These are phyloP conservation scores for Atalantia buxifolia DNA, from an alignment of 345 rosid genomes.

Conservation along the genomic window DNA sequence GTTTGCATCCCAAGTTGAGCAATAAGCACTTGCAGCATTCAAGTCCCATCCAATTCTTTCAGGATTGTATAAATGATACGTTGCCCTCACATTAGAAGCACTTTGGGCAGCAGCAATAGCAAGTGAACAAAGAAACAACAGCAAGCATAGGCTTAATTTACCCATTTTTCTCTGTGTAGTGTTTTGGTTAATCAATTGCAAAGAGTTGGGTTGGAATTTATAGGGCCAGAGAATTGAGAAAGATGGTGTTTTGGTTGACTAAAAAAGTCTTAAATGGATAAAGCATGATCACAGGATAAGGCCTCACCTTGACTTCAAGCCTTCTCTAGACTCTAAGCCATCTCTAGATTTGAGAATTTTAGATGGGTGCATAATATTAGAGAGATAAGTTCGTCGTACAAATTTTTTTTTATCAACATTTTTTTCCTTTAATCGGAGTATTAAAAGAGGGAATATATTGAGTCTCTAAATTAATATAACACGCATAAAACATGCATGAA, in stretches of 20 bases:
- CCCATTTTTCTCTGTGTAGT: neutral
- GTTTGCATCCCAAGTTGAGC: conserved; percentile 65
- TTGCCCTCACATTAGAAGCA: conserved; percentile 59
- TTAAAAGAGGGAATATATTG: no score
- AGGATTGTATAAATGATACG: conserved; percentile 50
- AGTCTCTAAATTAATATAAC: no score
- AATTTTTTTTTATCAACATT: no score
- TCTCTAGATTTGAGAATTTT: neutral
- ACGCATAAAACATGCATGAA: no score
- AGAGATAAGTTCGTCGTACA: no score
- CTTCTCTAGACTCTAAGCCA: neutral
- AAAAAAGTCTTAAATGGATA: neutral
- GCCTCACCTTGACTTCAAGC: neutral
- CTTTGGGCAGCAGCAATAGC: conserved; percentile 9
- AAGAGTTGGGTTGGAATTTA: neutral
- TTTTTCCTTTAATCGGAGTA: no score
- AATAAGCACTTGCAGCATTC: conserved; percentile 45
- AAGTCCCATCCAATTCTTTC: conserved; percentile 43
- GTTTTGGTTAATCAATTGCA: neutral
- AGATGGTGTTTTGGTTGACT: neutral
- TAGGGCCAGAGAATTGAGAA: neutral
- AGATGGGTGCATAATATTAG: no score
- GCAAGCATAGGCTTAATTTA: neutral
- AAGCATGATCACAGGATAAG: neutral
- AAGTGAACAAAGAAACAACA: neutral